Evolutionary conservation across 768 basidiomycete species (phyloP).

Genomic region (Podaxis sp.): DNA sequence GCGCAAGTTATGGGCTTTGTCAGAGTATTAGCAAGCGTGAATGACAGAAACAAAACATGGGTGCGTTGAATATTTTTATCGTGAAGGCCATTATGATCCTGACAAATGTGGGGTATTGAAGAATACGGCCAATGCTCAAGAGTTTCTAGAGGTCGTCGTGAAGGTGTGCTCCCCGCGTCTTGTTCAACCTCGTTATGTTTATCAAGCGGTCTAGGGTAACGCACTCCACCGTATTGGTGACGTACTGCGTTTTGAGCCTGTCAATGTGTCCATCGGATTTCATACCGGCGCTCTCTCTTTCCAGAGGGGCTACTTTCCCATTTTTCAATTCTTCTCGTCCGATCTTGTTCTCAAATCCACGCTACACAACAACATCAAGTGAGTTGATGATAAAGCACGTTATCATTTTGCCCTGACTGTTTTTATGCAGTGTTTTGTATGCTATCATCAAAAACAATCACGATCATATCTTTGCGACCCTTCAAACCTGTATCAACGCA

Average conservation of each 20-base stretch:
- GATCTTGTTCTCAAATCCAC: constrained; percentile 60
- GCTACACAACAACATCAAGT: constrained; percentile 52
- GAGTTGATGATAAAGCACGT: constrained; percentile 30
- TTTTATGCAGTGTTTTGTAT: constrained; percentile 32
- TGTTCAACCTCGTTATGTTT: constrained; percentile 41
- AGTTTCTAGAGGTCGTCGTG: constrained; percentile 28
- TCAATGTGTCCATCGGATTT: constrained; percentile 40
- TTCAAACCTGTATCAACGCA: constrained; percentile 41
- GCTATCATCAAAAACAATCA: constrained; percentile 45
- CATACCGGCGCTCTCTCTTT: constrained; percentile 47
- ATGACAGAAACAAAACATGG: constrained; percentile 39
- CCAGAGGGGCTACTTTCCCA: constrained; percentile 52
- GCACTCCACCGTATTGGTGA: constrained; percentile 51
- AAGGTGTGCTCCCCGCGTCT: constrained; percentile 6
- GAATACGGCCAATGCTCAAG: constrained; percentile 53
- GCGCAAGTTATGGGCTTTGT: constrained; percentile 52
- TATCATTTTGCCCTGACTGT: no score
- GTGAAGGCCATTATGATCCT: background rate
- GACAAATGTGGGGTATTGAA: constrained; percentile 2
- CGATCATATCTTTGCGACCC: constrained; percentile 35
- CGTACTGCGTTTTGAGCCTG: constrained; percentile 44
- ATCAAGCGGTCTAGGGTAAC: constrained; percentile 44
- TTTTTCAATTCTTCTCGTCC: constrained; percentile 58
- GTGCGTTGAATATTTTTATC: constrained; percentile 27
- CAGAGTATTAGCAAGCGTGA: constrained; percentile 36